Conservation (phyloP, 192 early-diverging fungal species). For the Tieghemiomyces parasiticus region DNA sequence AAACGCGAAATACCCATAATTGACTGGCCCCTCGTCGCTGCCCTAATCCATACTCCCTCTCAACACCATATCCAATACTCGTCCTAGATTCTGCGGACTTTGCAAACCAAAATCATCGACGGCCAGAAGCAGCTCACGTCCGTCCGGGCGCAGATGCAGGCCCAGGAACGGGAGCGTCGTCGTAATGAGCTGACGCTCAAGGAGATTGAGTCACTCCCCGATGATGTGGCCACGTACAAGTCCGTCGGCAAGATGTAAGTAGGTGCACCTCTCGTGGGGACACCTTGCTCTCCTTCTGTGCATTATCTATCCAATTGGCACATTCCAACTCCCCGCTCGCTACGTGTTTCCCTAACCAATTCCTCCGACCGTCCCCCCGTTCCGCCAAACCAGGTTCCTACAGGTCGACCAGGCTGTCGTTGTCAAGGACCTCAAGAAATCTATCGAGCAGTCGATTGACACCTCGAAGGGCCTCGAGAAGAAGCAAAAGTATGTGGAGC, state of each 20-base stretch:
- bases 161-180: slow-evolving; percentile 26
- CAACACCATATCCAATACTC: no score
- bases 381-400: slow-evolving; percentile 19
- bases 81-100: background rate
- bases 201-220: slow-evolving; percentile 22
- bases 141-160: slow-evolving; percentile 23
- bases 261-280: no score
- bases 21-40: no score
- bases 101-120: slow-evolving; percentile 18
- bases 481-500: slow-evolving; percentile 30
- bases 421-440: slow-evolving; percentile 19
- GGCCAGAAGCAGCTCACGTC: slow-evolving; percentile 22
- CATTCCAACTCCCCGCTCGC: no score
- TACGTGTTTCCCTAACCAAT: no score
- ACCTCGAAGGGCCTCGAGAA: slow-evolving; percentile 22
- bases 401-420: slow-evolving; percentile 20
- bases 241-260: slow-evolving; percentile 26
- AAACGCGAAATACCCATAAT: no score
- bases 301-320: no score
- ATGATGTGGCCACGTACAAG: slow-evolving; percentile 19
- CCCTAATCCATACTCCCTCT: no score
- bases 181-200: slow-evolving; percentile 23
- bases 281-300: no score
- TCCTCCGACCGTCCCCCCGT: no score
- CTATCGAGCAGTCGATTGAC: slow-evolving; percentile 8